Evolutionary conservation across 441 rosid species (phyloP), one percentile per base, ranked within the genome.

Genomic region (Erodium moschatum): DNA sequence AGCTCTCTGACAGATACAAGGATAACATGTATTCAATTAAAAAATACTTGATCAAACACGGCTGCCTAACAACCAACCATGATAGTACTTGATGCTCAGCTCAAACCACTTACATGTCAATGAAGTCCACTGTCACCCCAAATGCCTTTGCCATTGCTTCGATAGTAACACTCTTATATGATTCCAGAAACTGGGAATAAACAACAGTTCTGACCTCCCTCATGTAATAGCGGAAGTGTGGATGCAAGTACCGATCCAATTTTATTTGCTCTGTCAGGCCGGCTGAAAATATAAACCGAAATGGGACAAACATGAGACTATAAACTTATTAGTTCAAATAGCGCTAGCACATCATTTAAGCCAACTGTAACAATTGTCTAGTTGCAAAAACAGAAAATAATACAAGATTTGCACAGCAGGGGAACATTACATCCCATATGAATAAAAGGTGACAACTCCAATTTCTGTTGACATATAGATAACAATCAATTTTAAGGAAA

Each of bases 61-160:
- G 12, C 48, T 6, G 13, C 11, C 48, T 9, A 42, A 42, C 48
- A 35, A 35, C 3, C 40, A 35, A 35, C 40, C 40, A 42, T 8
- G 48, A 42, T 42, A 10, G 12, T 42, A 42, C 44, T 29, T 29
- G 31, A 29, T 29, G 2, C 8, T 38, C 44, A 38, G 0, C 50
- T 19, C 40, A 11, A 19, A 42, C 18, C 71, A 82, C 98, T 92
- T 78, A 95, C 98, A 85, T 70, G 73, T 92, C 98, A 70, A 92
- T 86, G 87, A 95, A 95, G 61, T 95, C 99, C 68, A 90, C 87
- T 0, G 96, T 86, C 20, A 92, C 99, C 11, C 98, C 98, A 77
- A 90, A 92, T 38, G 98, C 98, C 81, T 83, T 92, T 6, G 99
- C 97, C 99, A 95, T 95, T 52, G 99, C 97, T 69, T 88, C 97